Percentiles rank a stretch among this genome's conserved stretches.
These are phyloP conservation scores for Cryphonectria parasitica DNA, from an alignment of 2,329 filamentous ascomycete genomes.

Conservation along the genomic window DNA sequence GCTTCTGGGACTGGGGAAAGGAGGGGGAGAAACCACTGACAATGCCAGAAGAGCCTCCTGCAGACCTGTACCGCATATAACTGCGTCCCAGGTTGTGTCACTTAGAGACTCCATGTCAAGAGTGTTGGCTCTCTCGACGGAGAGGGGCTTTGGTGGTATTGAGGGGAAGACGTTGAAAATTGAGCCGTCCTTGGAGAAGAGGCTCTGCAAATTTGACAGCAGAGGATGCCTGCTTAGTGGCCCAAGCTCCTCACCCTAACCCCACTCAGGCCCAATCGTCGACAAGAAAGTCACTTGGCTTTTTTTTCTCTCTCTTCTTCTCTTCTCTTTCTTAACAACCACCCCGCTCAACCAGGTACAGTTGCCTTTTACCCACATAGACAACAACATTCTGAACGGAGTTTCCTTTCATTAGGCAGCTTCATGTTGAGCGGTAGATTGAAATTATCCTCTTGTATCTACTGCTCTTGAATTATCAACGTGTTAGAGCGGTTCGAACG, in stretches of 20 bases:
- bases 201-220: slow-evolving; percentile 22
- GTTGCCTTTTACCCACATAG: slow-evolving; percentile 37
- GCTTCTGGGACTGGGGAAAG: slow-evolving; percentile 35
- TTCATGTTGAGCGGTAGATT: slow-evolving; percentile 65
- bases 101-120: slow-evolving; percentile 71
- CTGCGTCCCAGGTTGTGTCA: slow-evolving; percentile 77
- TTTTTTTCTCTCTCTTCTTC: slow-evolving; percentile 32
- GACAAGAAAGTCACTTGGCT: neutral
- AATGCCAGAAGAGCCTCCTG: slow-evolving; percentile 79
- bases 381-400: slow-evolving; percentile 42
- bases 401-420: slow-evolving; percentile 60
- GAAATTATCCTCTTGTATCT: slow-evolving; percentile 76
- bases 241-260: slow-evolving; percentile 20
- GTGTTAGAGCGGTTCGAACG: slow-evolving; percentile 86
- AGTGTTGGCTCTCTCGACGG: neutral
- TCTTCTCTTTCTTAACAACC: slow-evolving; percentile 35
- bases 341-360: slow-evolving; percentile 45
- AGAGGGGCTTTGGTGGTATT: slow-evolving; percentile 7
- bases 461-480: slow-evolving; percentile 76
- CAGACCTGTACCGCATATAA: slow-evolving; percentile 78
- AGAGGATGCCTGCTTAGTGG: slow-evolving; percentile 1
- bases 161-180: slow-evolving; percentile 31
- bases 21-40: slow-evolving; percentile 52
- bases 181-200: slow-evolving; percentile 20
- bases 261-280: neutral